Conservation (phyloP, 2,329 filamentous ascomycete species). For the Daldinia sp. region DNA sequence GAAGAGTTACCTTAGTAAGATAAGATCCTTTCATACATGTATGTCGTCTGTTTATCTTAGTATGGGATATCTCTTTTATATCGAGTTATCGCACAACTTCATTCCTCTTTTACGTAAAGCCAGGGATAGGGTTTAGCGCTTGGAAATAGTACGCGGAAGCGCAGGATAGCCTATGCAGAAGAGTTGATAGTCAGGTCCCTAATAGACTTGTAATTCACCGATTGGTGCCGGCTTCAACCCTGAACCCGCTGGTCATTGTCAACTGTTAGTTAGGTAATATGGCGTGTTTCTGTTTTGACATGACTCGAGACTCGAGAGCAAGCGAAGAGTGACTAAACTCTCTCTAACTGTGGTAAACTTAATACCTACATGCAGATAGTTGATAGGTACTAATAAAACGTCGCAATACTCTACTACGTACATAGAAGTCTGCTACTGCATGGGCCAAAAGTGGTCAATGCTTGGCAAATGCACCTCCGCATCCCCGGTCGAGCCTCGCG, state of each 20-base stretch:
- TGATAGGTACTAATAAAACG: too few relatives aligned
- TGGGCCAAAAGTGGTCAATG: constrained; percentile 8
- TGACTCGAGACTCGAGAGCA: not conserved
- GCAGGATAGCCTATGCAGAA: constrained; percentile 18
- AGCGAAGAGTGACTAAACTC: not conserved
- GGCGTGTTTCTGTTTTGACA: not conserved
- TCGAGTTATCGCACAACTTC: not conserved
- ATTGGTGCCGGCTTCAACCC: constrained; percentile 28
- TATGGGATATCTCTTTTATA: not conserved
- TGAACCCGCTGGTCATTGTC: constrained; percentile 7
- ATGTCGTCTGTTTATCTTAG: not conserved
- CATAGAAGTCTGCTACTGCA: not conserved
- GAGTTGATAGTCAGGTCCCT: constrained; percentile 13
- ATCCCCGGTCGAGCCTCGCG: constrained; percentile 25
- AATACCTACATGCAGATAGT: not conserved
- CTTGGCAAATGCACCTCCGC: constrained; percentile 28
- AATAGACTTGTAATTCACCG: constrained; percentile 35
- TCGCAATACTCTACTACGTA: not conserved
- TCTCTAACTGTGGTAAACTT: not conserved
- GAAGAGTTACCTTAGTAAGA: too few relatives aligned
- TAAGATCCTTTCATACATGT: too few relatives aligned
- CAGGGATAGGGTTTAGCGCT: constrained; percentile 7
- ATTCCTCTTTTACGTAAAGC: not conserved
- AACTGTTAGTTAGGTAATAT: not conserved
- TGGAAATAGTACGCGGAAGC: constrained; percentile 11